Conservation (phyloP, 805 yeast species). For the Candida ulmi region DNA sequence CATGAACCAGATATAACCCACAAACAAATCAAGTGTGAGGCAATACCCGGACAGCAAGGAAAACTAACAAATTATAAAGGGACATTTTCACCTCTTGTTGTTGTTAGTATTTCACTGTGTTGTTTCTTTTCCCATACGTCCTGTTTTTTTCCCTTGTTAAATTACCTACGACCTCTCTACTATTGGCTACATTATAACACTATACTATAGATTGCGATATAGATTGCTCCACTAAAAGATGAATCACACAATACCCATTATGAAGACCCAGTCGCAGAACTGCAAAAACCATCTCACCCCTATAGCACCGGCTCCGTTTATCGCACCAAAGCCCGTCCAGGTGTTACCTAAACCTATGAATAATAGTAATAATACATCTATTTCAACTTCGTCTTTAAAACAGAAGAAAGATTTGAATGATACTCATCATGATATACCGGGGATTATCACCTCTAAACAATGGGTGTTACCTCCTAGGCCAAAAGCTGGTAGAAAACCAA, state of each 20-base stretch:
- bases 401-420: not conserved
- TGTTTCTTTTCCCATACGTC: too few species aligned
- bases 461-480: slow-evolving; percentile 87
- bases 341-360: slow-evolving; percentile 16
- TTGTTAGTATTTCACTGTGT: too few species aligned
- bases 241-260: slow-evolving; percentile 8
- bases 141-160: too few species aligned
- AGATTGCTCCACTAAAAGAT: not conserved
- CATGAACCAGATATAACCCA: too few species aligned
- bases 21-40: too few species aligned
- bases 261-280: slow-evolving; percentile 10
- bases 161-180: too few species aligned
- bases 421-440: slow-evolving; percentile 6
- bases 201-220: too few species aligned
- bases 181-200: too few species aligned
- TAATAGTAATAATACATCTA: not conserved
- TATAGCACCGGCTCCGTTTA: slow-evolving; percentile 15
- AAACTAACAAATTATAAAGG: too few species aligned
- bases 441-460: slow-evolving; percentile 51
- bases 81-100: too few species aligned
- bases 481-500: slow-evolving; percentile 60
- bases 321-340: slow-evolving; percentile 18
- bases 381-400: slow-evolving; percentile 2
- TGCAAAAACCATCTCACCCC: slow-evolving; percentile 10
- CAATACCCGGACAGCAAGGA: too few species aligned